phyloP scores from a whole-genome alignment of 495 filamentous ascomycete species.

The Achaetomiella virescens region DNA sequence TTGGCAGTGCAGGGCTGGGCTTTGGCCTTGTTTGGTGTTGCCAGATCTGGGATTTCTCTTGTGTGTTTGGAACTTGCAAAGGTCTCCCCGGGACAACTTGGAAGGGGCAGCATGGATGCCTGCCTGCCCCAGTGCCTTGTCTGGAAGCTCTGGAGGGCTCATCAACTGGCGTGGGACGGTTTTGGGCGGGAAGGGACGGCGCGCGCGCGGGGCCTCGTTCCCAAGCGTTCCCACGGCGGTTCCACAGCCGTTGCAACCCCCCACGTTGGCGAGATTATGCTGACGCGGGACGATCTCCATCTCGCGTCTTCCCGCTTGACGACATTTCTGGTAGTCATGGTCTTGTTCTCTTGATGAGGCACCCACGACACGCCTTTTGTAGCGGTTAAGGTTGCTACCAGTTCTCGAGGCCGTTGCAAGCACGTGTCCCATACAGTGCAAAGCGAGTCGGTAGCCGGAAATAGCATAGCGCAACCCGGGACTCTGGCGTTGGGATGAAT shows the following conservation, averaged over 20 bases:
- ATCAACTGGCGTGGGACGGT: no score
- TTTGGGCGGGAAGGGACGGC: neutral
- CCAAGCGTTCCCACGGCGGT: neutral
- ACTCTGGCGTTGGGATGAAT: neutral
- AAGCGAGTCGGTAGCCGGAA: neutral
- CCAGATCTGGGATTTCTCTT: no score
- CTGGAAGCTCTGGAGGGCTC: no score
- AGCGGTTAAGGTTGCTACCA: neutral
- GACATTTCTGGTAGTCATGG: neutral
- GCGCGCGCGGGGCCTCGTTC: neutral
- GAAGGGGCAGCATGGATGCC: no score
- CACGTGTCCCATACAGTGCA: neutral
- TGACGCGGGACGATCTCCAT: neutral
- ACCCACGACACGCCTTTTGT: neutral
- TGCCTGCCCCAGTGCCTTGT: no score
- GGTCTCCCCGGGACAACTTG: no score
- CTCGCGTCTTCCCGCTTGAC: neutral
- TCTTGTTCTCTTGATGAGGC: neutral
- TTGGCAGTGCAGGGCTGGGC: no score
- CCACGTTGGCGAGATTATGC: slow-evolving; percentile 1
- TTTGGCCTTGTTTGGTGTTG: no score
- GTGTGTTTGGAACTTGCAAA: no score
- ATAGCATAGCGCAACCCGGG: neutral
- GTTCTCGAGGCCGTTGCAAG: neutral
- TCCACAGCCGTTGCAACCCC: slow-evolving; percentile 4